Percentiles rank a stretch among this genome's conserved stretches.
Evolutionary conservation across 1,139 yeast genomes (phyloP).

Genomic region (Pichia kudriavzevii): DNA sequence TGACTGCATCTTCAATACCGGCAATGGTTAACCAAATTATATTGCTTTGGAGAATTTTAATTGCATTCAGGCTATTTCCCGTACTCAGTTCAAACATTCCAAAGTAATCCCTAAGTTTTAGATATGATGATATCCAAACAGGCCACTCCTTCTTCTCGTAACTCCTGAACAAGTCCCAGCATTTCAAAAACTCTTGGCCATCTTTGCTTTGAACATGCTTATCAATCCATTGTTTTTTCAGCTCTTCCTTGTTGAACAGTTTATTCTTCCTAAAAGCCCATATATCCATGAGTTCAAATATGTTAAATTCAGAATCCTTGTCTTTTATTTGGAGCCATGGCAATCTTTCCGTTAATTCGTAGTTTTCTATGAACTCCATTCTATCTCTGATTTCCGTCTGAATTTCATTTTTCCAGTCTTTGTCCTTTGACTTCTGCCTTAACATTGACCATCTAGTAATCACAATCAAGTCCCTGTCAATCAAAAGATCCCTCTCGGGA

Average conservation of each 20-base stretch:
- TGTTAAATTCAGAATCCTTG: slow-evolving; percentile 8
- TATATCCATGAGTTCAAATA: slow-evolving; percentile 19
- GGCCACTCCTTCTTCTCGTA: slow-evolving; percentile 21
- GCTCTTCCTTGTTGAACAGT: not conserved
- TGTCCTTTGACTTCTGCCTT: slow-evolving; percentile 10
- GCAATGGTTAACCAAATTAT: slow-evolving; percentile 14
- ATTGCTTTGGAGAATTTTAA: slow-evolving; percentile 15
- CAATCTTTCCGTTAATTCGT: slow-evolving; percentile 8
- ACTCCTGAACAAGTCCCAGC: slow-evolving; percentile 19
- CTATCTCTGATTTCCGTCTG: slow-evolving; percentile 18
- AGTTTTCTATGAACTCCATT: slow-evolving; percentile 21
- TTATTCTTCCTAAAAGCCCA: slow-evolving; percentile 6
- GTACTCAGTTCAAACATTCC: slow-evolving; percentile 22
- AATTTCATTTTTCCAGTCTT: slow-evolving; percentile 11
- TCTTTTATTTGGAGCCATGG: slow-evolving; percentile 10
- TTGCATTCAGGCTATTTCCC: slow-evolving; percentile 12
- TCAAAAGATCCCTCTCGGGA: slow-evolving; percentile 21
- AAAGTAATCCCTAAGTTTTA: slow-evolving; percentile 23
- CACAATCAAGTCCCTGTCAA: slow-evolving; percentile 25
- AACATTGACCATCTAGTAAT: slow-evolving; percentile 22
- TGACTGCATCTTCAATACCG: slow-evolving; percentile 14
- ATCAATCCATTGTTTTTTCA: slow-evolving; percentile 13
- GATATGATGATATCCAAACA: slow-evolving; percentile 20
- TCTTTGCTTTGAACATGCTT: slow-evolving; percentile 12
- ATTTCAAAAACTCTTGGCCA: slow-evolving; percentile 17